Evolutionary conservation across 352 stramenopile genomes (phyloP), one percentile per base, ranked within the genome.

Genomic region (Phytophthora sp.): DNA sequence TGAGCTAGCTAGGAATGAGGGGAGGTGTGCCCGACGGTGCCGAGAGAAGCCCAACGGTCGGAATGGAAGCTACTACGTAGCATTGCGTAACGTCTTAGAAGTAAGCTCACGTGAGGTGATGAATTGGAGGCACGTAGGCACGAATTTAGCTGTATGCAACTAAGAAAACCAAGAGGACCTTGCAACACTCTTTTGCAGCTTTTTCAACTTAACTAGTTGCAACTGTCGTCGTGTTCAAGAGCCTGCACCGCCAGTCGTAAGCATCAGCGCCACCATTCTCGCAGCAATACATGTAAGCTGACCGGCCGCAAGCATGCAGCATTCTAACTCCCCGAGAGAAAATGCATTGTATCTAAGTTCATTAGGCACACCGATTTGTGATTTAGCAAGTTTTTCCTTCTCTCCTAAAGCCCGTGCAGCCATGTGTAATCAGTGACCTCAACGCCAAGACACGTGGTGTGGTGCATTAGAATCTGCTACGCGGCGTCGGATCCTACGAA

Each of bases 401-500:
- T n/a, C n/a, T n/a, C n/a, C n/a, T n/a, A n/a, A n/a, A n/a, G n/a
- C n/a, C n/a, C n/a, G n/a, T n/a, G n/a, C n/a, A n/a, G n/a, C n/a
- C n/a, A n/a, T n/a, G n/a, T 46, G 13, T 16, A 13, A 27, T 49
- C 46, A 16, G 29, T 9, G 12, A 42, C 12, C 2, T 30, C 47
- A 39, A 51, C 13, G 13, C 20, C 18, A 55, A 30, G n/a, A 26
- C 2, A 39, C 45, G 26, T 52, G 12, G 45, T 26, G 45, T 4
- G 44, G 21, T 18, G 23, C 26, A 53, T 9, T 18, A 36, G 23
- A 44, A 5, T 4, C 36, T 18, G 26, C 5, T 23, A 52, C 12
- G 42, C n/a, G 42, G 26, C 16, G 26, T 31, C 24, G 24, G 16
- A 35, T 52, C 21, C 63, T 75, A 82, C 33, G 86, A 78, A 69